Evolutionary conservation across 495 filamentous ascomycete genomes (phyloP).

Genomic region (Aspergillus diversus): DNA sequence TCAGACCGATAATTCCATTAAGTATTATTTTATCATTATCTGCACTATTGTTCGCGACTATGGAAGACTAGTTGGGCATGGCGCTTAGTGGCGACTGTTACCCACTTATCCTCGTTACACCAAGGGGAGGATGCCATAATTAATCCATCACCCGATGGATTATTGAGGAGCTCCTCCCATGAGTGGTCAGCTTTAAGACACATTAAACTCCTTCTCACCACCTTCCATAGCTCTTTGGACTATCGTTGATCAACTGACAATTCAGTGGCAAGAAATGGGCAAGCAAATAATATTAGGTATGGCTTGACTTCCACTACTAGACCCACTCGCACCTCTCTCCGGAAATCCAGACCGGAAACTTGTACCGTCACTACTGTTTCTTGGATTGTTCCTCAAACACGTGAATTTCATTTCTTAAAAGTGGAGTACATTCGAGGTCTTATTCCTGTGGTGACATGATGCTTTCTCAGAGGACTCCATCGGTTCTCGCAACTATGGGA

Average conservation of each 20-base stretch:
- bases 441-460: neutral
- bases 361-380: conserved; percentile 1
- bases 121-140: neutral
- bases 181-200: neutral
- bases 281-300: neutral
- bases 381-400: neutral
- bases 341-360: conserved; percentile 10
- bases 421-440: neutral
- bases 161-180: neutral
- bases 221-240: too few relatives aligned
- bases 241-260: too few relatives aligned
- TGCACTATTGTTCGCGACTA: neutral
- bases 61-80: neutral
- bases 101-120: neutral
- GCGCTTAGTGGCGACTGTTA: neutral
- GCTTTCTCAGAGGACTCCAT: neutral
- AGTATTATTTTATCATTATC: neutral
- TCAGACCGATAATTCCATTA: neutral
- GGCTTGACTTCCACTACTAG: neutral
- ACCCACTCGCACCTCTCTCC: neutral
- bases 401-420: neutral
- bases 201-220: too few relatives aligned
- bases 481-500: neutral
- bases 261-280: neutral
- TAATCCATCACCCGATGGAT: too few relatives aligned